A percentile compares a stretch with the other conserved stretches of the same genome.
These are phyloP conservation scores for Sordariomycetes sp. DNA, from an alignment of 2,329 filamentous ascomycete species.

Conservation along the genomic window DNA sequence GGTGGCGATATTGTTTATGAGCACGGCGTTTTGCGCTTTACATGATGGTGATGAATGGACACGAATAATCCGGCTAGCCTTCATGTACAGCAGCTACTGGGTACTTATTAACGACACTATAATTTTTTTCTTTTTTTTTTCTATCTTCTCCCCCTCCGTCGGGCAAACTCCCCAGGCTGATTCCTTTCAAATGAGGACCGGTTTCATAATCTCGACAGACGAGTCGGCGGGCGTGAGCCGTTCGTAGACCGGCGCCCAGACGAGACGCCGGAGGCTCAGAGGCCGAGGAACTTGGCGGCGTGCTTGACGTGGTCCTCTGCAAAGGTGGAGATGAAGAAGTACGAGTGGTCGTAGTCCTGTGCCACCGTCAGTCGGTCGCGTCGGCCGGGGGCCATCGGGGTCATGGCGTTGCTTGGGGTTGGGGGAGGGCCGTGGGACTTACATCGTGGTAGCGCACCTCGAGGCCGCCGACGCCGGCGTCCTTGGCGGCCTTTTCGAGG, in stretches of 20 bases:
- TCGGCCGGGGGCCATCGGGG: neutral
- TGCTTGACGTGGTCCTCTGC: constrained; percentile 82
- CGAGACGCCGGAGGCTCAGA: constrained; percentile 9
- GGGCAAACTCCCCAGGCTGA: too few relatives aligned
- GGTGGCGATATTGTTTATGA: neutral
- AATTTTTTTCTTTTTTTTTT: too few relatives aligned
- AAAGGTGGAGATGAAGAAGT: constrained; percentile 91
- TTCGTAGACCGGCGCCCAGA: too few relatives aligned
- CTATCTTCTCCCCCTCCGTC: too few relatives aligned
- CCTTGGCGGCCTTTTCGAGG: constrained; percentile 66
- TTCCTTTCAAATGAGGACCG: too few relatives aligned
- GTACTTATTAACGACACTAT: too few relatives aligned
- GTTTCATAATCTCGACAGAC: too few relatives aligned
- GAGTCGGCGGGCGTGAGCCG: too few relatives aligned
- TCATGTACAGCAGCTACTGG: neutral
- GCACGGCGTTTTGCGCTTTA: neutral
- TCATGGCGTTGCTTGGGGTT: neutral
- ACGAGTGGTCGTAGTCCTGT: constrained; percentile 88
- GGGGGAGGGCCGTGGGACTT: constrained; percentile 15
- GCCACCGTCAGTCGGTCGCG: neutral
- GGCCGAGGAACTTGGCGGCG: constrained; percentile 67
- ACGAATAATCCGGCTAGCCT: neutral
- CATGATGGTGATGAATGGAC: neutral
- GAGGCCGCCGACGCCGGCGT: constrained; percentile 59
- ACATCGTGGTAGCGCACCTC: constrained; percentile 71